Conservation (phyloP, 1,284 basidiomycete genomes). For the Singerocomus inundabilis region DNA sequence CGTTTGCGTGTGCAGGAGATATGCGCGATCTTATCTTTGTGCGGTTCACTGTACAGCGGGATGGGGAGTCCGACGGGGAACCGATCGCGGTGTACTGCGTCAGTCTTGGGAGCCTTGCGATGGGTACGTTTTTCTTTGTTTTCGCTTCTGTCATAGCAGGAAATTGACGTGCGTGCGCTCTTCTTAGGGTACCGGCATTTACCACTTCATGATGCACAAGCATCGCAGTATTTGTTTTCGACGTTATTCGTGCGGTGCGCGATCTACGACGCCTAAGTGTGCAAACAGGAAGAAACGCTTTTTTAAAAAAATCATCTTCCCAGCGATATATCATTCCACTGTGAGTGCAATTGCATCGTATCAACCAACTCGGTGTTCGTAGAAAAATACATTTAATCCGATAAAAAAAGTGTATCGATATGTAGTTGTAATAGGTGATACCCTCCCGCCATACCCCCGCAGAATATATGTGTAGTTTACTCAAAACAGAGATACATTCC, state of each 20-base stretch:
- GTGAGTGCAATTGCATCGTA: no score
- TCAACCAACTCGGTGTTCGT: no score
- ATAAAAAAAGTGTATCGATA: no score
- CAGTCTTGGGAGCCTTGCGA: conserved; percentile 64
- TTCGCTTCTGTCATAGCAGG: no score
- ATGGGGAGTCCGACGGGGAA: conserved; percentile 60
- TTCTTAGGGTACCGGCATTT: conserved; percentile 83
- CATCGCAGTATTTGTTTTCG: conserved; percentile 84
- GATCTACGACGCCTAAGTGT: conserved; percentile 12
- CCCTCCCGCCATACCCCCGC: no score
- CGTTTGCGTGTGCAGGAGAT: conserved; percentile 72
- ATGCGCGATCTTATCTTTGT: conserved; percentile 85
- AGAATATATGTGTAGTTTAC: no score
- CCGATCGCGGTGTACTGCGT: conserved; percentile 72
- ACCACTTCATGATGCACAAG: conserved; percentile 78
- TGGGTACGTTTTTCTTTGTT: conserved; percentile 53
- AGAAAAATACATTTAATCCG: no score
- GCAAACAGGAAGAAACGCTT: no score
- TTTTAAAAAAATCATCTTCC: no score
- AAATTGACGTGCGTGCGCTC: conserved; percentile 9
- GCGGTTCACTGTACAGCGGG: conserved; percentile 67
- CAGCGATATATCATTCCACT: no score
- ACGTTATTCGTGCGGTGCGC: conserved; percentile 72
- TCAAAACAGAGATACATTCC: no score
- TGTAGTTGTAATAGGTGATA: no score